Conservation (phyloP, 495 filamentous ascomycete genomes). For the Trichoderma parareesei region DNA sequence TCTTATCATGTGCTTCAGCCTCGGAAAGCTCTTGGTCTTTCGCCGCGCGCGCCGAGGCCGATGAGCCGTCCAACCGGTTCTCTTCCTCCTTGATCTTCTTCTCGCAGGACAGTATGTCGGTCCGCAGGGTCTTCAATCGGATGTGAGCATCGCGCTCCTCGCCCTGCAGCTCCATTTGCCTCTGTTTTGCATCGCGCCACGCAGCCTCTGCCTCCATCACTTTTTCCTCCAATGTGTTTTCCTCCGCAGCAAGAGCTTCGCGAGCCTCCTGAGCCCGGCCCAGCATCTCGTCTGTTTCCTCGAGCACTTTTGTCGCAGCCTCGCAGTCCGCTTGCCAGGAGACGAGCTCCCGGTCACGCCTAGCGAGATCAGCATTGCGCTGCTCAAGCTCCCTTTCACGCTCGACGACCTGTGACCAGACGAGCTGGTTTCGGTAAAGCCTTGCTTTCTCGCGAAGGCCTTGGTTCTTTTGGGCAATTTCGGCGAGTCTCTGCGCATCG, state of each 20-base stretch:
- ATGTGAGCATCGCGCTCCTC: conserved; percentile 41
- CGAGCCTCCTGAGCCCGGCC: conserved; percentile 20
- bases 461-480: conserved; percentile 50
- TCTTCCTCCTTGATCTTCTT: conserved; percentile 35
- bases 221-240: conserved; percentile 30
- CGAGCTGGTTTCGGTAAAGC: conserved; percentile 50
- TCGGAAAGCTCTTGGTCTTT: conserved; percentile 35
- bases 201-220: conserved; percentile 28
- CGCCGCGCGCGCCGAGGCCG: conserved; percentile 38
- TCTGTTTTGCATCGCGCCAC: conserved; percentile 24
- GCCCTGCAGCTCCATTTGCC: conserved; percentile 27
- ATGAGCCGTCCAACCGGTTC: conserved; percentile 43
- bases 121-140: conserved; percentile 25
- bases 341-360: conserved; percentile 24
- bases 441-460: conserved; percentile 44
- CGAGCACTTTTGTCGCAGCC: conserved; percentile 23
- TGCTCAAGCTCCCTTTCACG: conserved; percentile 27
- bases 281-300: conserved; percentile 23
- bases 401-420: conserved; percentile 60
- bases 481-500: conserved; percentile 38
- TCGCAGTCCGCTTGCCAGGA: conserved; percentile 19
- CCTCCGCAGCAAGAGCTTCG: conserved; percentile 22
- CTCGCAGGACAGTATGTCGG: conserved; percentile 29
- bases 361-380: conserved; percentile 24
- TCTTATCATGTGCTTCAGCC: conserved; percentile 41